Evolutionary conservation across 2,329 filamentous ascomycete genomes (phyloP), one percentile per base, ranked within the genome.

Genomic region (Cladosporium colombiae): DNA sequence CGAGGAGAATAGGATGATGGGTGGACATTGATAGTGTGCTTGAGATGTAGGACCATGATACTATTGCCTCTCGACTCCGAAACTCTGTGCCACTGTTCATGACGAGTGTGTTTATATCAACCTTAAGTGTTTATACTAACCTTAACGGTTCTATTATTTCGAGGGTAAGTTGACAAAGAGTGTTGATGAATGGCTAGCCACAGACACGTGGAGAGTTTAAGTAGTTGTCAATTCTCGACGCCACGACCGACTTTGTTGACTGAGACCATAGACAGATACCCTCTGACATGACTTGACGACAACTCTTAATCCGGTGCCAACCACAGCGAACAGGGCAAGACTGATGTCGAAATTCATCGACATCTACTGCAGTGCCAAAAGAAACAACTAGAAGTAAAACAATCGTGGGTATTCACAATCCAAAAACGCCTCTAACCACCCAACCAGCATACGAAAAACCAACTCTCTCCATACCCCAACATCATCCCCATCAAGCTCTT

Each of bases 401-500:
- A 33, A n/a, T 18, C 27, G 29, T 57, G 55, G 55, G 55, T 57
- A 57, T 57, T 25, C 16, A 57, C 55, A 57, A 35, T 10, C 55
- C 55, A 57, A 25, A 57, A 57, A 40, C 55, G 55, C 55, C 55
- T 5, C 53, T 2, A 37, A 1, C n/a, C 21, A 16, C 35, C 31
- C 23, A 5, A 23, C n/a, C 31, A 33, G 1, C 27, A 25, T 40
- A 57, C 55, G 55, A 57, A 37, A 57, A 29, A 8, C 23, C 37
- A 40, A 16, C 5, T 37, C 35, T 37, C 35, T 14, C 35, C 35
- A 37, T 16, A 37, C 13, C 35, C 2, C 13, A 16, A 53, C 52
- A 31, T 27, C 11, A 31, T 1, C 50, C 18, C 10, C 35, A 57
- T 65, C 33, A 68, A n/a, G 60, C 58, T 67, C 71, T 70, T 35